Conservation (phyloP, 306 rosid species). For the Lupinus albus region DNA sequence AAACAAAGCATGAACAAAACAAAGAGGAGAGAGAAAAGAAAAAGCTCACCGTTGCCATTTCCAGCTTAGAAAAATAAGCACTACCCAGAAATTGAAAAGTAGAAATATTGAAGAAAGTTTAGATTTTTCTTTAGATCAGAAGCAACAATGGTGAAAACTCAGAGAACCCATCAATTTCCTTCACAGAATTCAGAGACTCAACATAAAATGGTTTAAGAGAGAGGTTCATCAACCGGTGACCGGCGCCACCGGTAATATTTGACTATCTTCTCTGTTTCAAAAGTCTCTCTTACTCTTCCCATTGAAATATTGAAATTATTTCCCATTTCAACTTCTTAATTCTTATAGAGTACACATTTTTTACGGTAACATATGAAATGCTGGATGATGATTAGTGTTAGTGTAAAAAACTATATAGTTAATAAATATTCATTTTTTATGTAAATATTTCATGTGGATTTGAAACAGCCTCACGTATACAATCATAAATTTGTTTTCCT, state of each 20-base stretch:
- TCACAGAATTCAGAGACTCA: conserved; percentile 45
- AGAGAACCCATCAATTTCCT: conserved; percentile 43
- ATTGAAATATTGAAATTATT: too few species aligned
- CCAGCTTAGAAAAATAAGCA: conserved; percentile 39
- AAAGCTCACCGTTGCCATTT: conserved; percentile 71
- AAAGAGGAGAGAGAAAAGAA: not conserved
- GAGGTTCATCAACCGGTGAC: conserved; percentile 77
- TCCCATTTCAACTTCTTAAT: too few species aligned
- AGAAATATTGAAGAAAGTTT: conserved; percentile 34
- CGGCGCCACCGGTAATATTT: conserved; percentile 76
- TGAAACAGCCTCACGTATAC: too few species aligned
- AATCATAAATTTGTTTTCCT: too few species aligned
- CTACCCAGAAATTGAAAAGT: conserved; percentile 35
- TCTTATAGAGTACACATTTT: too few species aligned
- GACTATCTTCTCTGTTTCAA: conserved; percentile 44
- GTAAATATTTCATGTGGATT: too few species aligned
- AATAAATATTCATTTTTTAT: too few species aligned
- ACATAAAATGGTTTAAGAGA: conserved; percentile 27
- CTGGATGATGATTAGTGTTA: too few species aligned
- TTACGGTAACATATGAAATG: too few species aligned
- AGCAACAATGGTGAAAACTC: not conserved
- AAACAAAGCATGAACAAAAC: not conserved
- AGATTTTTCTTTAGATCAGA: conserved; percentile 14
- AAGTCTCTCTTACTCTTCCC: too few species aligned
- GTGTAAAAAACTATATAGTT: too few species aligned